phyloP scores from a whole-genome alignment of 2,329 filamentous ascomycete species.

The Aspergillus luchuensis region DNA sequence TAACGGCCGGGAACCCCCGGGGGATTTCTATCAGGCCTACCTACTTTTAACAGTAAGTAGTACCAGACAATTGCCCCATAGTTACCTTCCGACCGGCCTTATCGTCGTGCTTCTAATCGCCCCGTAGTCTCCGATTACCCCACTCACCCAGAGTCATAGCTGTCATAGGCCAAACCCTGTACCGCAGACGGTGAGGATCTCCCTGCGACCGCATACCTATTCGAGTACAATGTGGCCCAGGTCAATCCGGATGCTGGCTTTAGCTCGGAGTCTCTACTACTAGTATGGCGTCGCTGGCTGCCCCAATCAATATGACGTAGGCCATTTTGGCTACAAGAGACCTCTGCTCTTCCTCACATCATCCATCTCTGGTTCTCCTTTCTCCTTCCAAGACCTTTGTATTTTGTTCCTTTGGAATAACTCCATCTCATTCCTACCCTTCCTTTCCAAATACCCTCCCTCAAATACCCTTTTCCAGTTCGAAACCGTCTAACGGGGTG shows the following conservation, averaged over 20 bases:
- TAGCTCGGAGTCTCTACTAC: not conserved
- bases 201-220: not conserved
- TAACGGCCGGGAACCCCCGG: not conserved
- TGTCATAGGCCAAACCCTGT: conserved; percentile 2
- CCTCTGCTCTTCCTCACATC: not conserved
- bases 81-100: not conserved
- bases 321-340: not conserved
- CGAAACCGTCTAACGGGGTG: not conserved
- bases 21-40: not conserved
- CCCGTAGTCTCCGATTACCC: conserved; percentile 2
- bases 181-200: not conserved
- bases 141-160: conserved; percentile 4
- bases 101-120: not conserved
- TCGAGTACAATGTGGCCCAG: not conserved
- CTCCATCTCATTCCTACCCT: not conserved
- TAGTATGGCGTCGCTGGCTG: not conserved
- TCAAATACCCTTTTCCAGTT: not conserved
- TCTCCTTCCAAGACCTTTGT: not conserved
- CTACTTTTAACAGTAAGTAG: not conserved
- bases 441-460: not conserved
- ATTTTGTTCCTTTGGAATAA: not conserved
- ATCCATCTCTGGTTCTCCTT: not conserved
- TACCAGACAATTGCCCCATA: not conserved
- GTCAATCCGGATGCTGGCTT: not conserved
- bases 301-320: conserved; percentile 1